Percentiles rank a stretch among this genome's conserved stretches.
Evolutionary conservation across 352 stramenopile species (phyloP).

Genomic region (Phytophthora colocasiae): DNA sequence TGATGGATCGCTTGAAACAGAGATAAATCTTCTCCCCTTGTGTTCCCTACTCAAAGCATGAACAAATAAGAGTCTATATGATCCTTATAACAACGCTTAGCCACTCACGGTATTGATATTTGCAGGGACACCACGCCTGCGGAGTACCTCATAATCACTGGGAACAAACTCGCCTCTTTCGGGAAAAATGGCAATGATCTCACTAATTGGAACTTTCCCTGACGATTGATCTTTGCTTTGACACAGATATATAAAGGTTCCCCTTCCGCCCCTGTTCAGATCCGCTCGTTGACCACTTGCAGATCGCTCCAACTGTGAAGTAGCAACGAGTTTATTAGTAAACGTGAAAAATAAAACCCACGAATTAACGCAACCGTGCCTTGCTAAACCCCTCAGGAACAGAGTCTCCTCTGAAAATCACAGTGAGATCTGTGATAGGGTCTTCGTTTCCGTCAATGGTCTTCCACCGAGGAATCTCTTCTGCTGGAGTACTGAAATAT

Average conservation of each 20-base stretch:
- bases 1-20: constrained; percentile 75
- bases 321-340: background rate
- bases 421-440: constrained; percentile 73
- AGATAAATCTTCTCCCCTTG: constrained; percentile 86
- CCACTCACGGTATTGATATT: constrained; percentile 77
- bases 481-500: constrained; percentile 3
- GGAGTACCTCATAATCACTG: constrained; percentile 79
- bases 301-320: constrained; percentile 72
- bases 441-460: constrained; percentile 50
- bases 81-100: background rate
- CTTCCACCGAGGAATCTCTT: constrained; percentile 52
- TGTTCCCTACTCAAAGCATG: constrained; percentile 51
- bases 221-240: constrained; percentile 55
- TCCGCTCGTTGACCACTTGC: constrained; percentile 77
- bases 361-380: constrained; percentile 35
- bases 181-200: constrained; percentile 80
- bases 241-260: constrained; percentile 81
- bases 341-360: background rate
- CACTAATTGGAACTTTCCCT: constrained; percentile 73
- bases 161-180: constrained; percentile 81
- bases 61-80: background rate
- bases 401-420: constrained; percentile 81
- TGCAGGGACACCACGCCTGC: constrained; percentile 59
- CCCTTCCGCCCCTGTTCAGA: constrained; percentile 84
- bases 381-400: constrained; percentile 78